These are phyloP conservation scores for Penicillium sclerotigenum DNA, from an alignment of 2,329 filamentous ascomycete genomes.

Conservation along the genomic window DNA sequence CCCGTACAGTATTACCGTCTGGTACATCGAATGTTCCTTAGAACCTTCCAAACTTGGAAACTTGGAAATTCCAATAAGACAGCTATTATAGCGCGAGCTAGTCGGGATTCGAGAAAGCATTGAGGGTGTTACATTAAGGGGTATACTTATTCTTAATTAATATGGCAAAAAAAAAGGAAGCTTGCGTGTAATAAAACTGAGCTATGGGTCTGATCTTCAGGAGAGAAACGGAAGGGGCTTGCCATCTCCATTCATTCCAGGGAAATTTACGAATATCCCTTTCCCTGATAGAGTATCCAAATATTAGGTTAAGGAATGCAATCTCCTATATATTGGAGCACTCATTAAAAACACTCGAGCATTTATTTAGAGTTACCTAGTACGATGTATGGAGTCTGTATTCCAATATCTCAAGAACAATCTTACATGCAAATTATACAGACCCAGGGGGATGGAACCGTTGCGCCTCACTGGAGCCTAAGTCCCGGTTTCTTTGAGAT, in stretches of 20 bases:
- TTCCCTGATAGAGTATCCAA: neutral
- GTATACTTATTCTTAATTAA: neutral
- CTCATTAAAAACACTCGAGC: neutral
- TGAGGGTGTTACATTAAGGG: neutral
- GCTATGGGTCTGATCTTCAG: constrained; percentile 26
- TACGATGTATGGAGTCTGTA: neutral
- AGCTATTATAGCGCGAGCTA: neutral
- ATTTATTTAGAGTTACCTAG: neutral
- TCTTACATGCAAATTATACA: neutral
- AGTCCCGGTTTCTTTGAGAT: neutral
- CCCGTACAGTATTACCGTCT: neutral
- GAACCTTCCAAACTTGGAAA: neutral
- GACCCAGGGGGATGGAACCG: constrained; percentile 21
- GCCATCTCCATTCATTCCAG: constrained; percentile 19
- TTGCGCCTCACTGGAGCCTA: constrained; percentile 16
- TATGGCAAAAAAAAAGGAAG: neutral
- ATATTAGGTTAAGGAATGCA: neutral
- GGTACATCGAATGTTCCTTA: neutral
- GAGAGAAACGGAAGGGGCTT: constrained; percentile 22
- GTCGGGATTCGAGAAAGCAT: constrained; percentile 5
- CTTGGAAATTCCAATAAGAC: neutral
- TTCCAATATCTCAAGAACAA: neutral
- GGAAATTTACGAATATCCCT: constrained; percentile 1
- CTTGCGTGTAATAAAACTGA: neutral
- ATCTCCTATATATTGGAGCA: neutral